These are phyloP conservation scores for Coniferiporia weirii DNA, from an alignment of 1,284 basidiomycete species.

Conservation along the genomic window DNA sequence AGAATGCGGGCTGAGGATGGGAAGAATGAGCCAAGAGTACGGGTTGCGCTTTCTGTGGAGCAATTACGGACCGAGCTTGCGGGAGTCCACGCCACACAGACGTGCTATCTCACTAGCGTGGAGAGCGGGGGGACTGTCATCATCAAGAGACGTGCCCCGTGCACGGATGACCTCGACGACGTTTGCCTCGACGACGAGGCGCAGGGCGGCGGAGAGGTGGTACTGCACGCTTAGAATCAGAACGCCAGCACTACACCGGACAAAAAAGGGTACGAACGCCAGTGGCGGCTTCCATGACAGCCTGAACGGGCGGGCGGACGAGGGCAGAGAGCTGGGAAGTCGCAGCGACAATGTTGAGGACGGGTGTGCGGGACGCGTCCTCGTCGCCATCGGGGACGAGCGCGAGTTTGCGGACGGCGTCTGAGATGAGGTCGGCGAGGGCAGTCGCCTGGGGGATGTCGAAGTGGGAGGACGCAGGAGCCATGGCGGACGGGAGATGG, in stretches of 20 bases:
- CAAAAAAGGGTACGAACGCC: conserved; percentile 1
- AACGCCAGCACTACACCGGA: no score
- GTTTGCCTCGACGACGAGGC: conserved; percentile 12
- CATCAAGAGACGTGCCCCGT: background rate
- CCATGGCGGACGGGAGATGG: background rate
- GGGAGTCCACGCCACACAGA: conserved; percentile 15
- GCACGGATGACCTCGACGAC: conserved; percentile 13
- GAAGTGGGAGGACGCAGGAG: background rate
- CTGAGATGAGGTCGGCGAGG: conserved; percentile 14
- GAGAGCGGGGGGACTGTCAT: background rate
- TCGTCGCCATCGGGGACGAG: background rate
- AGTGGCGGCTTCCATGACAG: conserved; percentile 10
- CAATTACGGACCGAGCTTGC: conserved; percentile 23
- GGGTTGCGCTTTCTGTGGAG: background rate
- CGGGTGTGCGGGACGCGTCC: background rate
- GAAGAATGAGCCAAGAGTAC: background rate
- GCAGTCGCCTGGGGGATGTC: conserved; percentile 5
- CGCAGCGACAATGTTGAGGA: conserved; percentile 6
- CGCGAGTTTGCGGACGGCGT: conserved; percentile 3
- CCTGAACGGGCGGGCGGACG: conserved; percentile 14
- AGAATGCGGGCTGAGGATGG: conserved; percentile 27
- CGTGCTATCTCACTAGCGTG: conserved; percentile 20
- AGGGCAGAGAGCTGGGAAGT: conserved; percentile 14
- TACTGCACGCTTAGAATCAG: background rate
- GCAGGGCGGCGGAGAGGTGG: conserved; percentile 15